Conservation (phyloP, 2,329 filamentous ascomycete genomes). For the Apiospora aurea region DNA sequence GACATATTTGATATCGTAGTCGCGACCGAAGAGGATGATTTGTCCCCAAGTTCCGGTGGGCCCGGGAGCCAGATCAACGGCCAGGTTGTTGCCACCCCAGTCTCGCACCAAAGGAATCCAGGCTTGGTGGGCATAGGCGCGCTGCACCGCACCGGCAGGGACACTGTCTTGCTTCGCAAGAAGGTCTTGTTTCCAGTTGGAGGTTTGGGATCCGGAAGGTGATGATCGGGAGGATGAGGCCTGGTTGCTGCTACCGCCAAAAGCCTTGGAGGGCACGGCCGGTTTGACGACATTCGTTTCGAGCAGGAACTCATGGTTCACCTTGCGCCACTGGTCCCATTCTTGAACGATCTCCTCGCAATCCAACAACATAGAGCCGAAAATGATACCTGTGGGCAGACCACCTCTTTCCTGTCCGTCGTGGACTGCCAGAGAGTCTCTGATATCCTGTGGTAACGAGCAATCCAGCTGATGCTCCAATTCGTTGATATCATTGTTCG, state of each 20-base stretch:
- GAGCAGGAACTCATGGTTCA: slow-evolving; percentile 87
- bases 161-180: slow-evolving; percentile 86
- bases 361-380: slow-evolving; percentile 93
- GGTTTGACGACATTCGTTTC: slow-evolving; percentile 65
- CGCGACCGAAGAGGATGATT: slow-evolving; percentile 93
- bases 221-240: slow-evolving; percentile 74
- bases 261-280: slow-evolving; percentile 73
- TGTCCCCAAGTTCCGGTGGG: slow-evolving; percentile 93
- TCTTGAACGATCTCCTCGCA: slow-evolving; percentile 98
- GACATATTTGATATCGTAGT: slow-evolving; percentile 99
- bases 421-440: slow-evolving; percentile 88
- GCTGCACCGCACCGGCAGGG: slow-evolving; percentile 85
- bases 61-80: slow-evolving; percentile 89
- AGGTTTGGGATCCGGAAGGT: slow-evolving; percentile 56
- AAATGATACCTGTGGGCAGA: slow-evolving; percentile 88
- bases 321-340: slow-evolving; percentile 94
- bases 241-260: slow-evolving; percentile 62
- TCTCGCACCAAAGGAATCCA: slow-evolving; percentile 98
- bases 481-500: slow-evolving; percentile 94
- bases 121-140: slow-evolving; percentile 88
- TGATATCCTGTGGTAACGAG: slow-evolving; percentile 89
- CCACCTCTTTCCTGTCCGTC: slow-evolving; percentile 98
- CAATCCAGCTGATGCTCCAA: slow-evolving; percentile 95
- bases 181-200: slow-evolving; percentile 85
- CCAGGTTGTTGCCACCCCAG: slow-evolving; percentile 98